A percentile compares a stretch with the other conserved stretches of the same genome.
phyloP scores from a whole-genome alignment of 1,284 basidiomycete species.

The Sanghuangporus weigelae region DNA sequence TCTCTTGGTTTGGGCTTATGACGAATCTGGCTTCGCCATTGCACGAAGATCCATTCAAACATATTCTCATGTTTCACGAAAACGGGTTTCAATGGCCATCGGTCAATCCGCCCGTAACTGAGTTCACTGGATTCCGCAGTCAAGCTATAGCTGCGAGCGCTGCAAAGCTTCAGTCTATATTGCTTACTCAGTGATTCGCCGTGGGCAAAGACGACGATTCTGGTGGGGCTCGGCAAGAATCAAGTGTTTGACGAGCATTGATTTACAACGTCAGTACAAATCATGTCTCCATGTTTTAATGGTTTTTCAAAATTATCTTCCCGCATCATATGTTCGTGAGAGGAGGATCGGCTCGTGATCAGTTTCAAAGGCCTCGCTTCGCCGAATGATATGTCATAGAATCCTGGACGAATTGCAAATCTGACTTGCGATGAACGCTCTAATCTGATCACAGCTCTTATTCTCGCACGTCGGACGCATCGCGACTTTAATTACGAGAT shows the following conservation, averaged over 20 bases:
- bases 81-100: neutral
- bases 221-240: too few relatives aligned
- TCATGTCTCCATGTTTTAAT: neutral
- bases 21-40: neutral
- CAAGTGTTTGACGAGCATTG: neutral
- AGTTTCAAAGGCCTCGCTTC: neutral
- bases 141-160: neutral
- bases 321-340: neutral
- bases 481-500: too few relatives aligned
- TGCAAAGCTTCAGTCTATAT: neutral
- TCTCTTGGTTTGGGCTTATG: too few relatives aligned
- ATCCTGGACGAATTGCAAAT: neutral
- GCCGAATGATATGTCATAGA: neutral
- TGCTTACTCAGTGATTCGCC: neutral
- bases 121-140: neutral
- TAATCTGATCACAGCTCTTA: neutral
- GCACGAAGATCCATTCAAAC: neutral
- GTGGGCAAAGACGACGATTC: too few relatives aligned
- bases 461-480: neutral
- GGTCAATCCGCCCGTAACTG: neutral
- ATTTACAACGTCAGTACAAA: neutral
- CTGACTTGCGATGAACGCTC: neutral
- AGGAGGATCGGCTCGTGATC: neutral
- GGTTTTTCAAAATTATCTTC: neutral
- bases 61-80: neutral